phyloP scores from a whole-genome alignment of 139 green algal genomes.

The Chlorella sorokiniana region DNA sequence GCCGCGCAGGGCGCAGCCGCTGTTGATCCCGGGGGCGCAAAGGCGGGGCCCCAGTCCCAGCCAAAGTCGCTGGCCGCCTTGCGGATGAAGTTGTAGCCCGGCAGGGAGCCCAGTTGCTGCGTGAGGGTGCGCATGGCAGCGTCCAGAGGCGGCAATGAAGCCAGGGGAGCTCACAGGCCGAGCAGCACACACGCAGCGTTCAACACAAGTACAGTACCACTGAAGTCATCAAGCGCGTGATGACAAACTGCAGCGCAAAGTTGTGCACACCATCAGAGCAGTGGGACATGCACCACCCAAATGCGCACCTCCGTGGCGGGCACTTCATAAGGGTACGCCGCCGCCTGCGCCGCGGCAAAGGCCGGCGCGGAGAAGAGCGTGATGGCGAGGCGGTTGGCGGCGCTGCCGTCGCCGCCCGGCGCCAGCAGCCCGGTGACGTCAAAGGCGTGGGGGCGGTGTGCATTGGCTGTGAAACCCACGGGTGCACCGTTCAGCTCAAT shows the following conservation, averaged over 20 bases:
- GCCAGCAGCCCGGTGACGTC: slow-evolving; percentile 10
- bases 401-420: no score
- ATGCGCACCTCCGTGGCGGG: slow-evolving; percentile 23
- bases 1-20: slow-evolving; percentile 53
- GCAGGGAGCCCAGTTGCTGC: slow-evolving; percentile 26
- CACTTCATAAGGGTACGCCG: slow-evolving; percentile 42
- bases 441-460: slow-evolving; percentile 36
- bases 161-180: no score
- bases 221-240: no score
- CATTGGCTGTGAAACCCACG: slow-evolving; percentile 45
- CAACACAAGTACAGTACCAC: no score
- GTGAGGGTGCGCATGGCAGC: no score
- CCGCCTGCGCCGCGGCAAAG: background rate
- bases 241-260: no score
- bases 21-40: slow-evolving; percentile 69
- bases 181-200: background rate
- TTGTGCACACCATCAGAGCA: no score
- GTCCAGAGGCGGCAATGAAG: background rate
- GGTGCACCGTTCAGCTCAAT: slow-evolving; percentile 55
- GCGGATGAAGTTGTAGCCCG: slow-evolving; percentile 76
- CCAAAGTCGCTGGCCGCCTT: slow-evolving; percentile 81
- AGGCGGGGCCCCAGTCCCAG: slow-evolving; percentile 86
- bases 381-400: slow-evolving; percentile 31
- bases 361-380: slow-evolving; percentile 19
- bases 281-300: background rate